Conservation (phyloP, 768 basidiomycete species). For the Russula vinacea region DNA sequence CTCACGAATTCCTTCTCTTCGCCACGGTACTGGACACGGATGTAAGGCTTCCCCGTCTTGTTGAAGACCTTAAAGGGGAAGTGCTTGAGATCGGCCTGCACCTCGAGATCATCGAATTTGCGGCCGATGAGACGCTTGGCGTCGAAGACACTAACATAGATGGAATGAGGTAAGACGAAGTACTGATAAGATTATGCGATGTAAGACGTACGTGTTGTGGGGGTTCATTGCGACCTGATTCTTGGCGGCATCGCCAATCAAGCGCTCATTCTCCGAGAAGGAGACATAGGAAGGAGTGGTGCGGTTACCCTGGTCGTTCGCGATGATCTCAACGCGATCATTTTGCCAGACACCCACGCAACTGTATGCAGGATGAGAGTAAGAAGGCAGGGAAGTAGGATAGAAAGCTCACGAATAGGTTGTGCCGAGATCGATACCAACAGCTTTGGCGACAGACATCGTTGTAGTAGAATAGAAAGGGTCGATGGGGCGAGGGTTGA, state of each 20-base stretch:
- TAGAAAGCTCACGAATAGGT: slow-evolving; percentile 74
- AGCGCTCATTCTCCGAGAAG: slow-evolving; percentile 91
- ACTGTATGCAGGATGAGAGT: slow-evolving; percentile 40
- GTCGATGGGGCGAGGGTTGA: slow-evolving; percentile 23
- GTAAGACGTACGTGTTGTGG: slow-evolving; percentile 66
- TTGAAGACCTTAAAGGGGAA: slow-evolving; percentile 92
- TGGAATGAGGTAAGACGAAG: slow-evolving; percentile 30
- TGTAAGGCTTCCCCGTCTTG: slow-evolving; percentile 85
- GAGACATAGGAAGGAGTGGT: slow-evolving; percentile 96
- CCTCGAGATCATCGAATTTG: slow-evolving; percentile 82
- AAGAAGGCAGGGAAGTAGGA: background rate
- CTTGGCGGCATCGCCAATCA: slow-evolving; percentile 99
- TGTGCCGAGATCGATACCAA: slow-evolving; percentile 89
- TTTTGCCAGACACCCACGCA: slow-evolving; percentile 99
- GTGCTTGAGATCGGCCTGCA: slow-evolving; percentile 80
- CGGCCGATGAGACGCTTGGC: slow-evolving; percentile 98
- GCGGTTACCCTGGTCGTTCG: slow-evolving; percentile 92
- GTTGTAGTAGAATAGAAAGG: slow-evolving; percentile 28
- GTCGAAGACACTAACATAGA: slow-evolving; percentile 75
- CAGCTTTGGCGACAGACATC: slow-evolving; percentile 53
- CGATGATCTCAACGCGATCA: slow-evolving; percentile 98
- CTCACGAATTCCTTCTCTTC: slow-evolving; percentile 92
- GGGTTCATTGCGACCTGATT: slow-evolving; percentile 99
- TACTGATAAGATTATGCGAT: background rate
- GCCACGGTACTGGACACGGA: slow-evolving; percentile 87